These are phyloP conservation scores for Aspergillus nanangensis DNA, from an alignment of 495 filamentous ascomycete species.

Conservation along the genomic window DNA sequence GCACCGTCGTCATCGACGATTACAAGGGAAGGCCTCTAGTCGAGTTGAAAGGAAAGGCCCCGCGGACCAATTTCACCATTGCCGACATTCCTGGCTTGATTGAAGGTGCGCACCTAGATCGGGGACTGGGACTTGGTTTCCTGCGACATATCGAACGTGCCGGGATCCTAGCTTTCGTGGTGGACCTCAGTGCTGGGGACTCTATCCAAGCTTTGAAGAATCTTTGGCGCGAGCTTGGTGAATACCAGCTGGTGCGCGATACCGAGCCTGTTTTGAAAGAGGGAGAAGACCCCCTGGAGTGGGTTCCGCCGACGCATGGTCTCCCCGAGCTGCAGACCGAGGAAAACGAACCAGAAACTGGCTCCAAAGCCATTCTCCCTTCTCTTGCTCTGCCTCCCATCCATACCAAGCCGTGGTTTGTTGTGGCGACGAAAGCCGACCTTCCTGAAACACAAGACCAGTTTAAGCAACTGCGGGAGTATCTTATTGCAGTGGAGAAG, in stretches of 20 bases:
- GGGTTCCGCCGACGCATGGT: slow-evolving; percentile 16
- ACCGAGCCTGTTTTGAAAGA: slow-evolving; percentile 47
- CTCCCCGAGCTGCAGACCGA: slow-evolving; percentile 20
- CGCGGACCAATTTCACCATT: slow-evolving; percentile 77
- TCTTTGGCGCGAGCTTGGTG: slow-evolving; percentile 83
- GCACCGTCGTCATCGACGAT: slow-evolving; percentile 87
- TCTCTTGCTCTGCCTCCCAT: slow-evolving; percentile 54
- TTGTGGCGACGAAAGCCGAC: slow-evolving; percentile 94
- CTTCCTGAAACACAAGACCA: slow-evolving; percentile 72
- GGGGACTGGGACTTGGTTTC: slow-evolving; percentile 87
- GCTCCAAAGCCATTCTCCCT: slow-evolving; percentile 20
- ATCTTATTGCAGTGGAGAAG: slow-evolving; percentile 57
- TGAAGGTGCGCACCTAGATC: slow-evolving; percentile 84
- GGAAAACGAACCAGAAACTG: not conserved
- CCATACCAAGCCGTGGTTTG: slow-evolving; percentile 91
- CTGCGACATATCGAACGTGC: slow-evolving; percentile 92
- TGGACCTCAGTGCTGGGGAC: slow-evolving; percentile 78
- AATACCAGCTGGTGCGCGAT: slow-evolving; percentile 73
- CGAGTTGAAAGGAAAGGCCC: slow-evolving; percentile 30
- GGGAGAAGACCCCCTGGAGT: slow-evolving; percentile 37
- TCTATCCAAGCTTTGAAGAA: slow-evolving; percentile 71
- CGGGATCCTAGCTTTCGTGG: slow-evolving; percentile 84
- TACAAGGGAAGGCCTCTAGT: slow-evolving; percentile 63
- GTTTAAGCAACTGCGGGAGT: slow-evolving; percentile 62
- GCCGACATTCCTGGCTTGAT: slow-evolving; percentile 95